A percentile compares a stretch with the other conserved stretches of the same genome.
Conservation (phyloP, 2,329 filamentous ascomycete species). For the Ilyonectria sp. region DNA sequence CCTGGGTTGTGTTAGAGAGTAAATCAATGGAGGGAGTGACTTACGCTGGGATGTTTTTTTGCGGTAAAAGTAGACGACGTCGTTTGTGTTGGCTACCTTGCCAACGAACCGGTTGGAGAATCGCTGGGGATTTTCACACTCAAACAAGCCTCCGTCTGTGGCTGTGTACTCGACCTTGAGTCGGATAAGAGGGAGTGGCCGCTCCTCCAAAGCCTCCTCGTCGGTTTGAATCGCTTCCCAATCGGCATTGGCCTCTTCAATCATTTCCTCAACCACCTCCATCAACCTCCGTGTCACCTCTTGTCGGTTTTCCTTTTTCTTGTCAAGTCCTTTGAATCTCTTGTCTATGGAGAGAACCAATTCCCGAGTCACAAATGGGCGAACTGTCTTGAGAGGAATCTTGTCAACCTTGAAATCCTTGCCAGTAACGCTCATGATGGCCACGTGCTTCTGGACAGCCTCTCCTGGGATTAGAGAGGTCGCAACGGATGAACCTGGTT, state of each 20-base stretch:
- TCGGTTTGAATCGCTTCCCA: constrained; percentile 86
- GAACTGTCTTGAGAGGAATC: constrained; percentile 87
- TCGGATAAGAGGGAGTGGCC: constrained; percentile 87
- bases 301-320: constrained; percentile 85
- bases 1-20: constrained; percentile 41
- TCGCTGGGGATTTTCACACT: constrained; percentile 94
- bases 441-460: constrained; percentile 91
- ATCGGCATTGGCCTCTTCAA: constrained; percentile 84
- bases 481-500: constrained; percentile 95
- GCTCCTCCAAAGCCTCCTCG: constrained; percentile 69
- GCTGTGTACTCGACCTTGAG: constrained; percentile 93
- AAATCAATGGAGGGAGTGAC: background rate
- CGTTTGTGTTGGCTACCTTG: constrained; percentile 94
- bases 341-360: constrained; percentile 83
- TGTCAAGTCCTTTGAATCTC: constrained; percentile 83
- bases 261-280: constrained; percentile 86
- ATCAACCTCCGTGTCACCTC: constrained; percentile 85
- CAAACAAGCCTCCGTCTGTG: constrained; percentile 86
- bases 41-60: constrained; percentile 78
- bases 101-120: constrained; percentile 94
- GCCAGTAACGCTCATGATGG: constrained; percentile 87
- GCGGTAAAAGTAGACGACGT: constrained; percentile 93
- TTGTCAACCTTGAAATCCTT: constrained; percentile 85
- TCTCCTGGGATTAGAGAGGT: constrained; percentile 93
- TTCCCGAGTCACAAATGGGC: constrained; percentile 91